These are phyloP conservation scores for Mariannaea elegans DNA, from an alignment of 2,329 filamentous ascomycete genomes.

Conservation along the genomic window DNA sequence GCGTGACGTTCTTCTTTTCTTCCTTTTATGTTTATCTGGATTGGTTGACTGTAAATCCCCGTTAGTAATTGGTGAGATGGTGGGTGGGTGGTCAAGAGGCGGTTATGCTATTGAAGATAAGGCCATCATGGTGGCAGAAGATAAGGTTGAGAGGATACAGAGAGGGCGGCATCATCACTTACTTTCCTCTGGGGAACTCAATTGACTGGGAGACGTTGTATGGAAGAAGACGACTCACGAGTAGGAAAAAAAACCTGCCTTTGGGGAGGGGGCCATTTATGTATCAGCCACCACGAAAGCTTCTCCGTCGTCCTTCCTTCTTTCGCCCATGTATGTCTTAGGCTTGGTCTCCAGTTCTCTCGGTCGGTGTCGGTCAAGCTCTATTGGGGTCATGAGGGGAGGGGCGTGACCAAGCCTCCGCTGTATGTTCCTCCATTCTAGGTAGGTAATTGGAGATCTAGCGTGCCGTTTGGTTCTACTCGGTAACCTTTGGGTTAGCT, in stretches of 20 bases:
- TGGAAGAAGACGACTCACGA: no score
- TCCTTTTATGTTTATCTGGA: no score
- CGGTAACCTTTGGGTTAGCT: background rate
- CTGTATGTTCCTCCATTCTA: background rate
- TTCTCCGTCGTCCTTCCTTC: background rate
- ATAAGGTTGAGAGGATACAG: background rate
- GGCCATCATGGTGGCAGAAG: no score
- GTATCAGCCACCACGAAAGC: background rate
- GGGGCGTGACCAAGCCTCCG: background rate
- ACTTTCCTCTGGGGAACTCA: background rate
- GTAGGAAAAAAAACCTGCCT: no score
- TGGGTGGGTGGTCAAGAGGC: no score
- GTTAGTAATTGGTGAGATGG: no score
- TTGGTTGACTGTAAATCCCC: no score
- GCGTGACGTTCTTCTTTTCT: no score
- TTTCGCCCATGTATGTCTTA: background rate
- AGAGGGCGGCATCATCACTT: background rate
- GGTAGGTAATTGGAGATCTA: conserved; percentile 3
- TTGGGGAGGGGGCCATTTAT: no score
- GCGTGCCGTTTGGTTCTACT: background rate
- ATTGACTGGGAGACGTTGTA: background rate
- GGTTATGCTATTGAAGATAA: no score
- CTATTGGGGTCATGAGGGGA: background rate
- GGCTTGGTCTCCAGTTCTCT: background rate
- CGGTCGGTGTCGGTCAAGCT: background rate